Evolutionary conservation across 106 monocot species (phyloP), one percentile per base, ranked within the genome.

Genomic region (Dendrobium chrysotoxum): DNA sequence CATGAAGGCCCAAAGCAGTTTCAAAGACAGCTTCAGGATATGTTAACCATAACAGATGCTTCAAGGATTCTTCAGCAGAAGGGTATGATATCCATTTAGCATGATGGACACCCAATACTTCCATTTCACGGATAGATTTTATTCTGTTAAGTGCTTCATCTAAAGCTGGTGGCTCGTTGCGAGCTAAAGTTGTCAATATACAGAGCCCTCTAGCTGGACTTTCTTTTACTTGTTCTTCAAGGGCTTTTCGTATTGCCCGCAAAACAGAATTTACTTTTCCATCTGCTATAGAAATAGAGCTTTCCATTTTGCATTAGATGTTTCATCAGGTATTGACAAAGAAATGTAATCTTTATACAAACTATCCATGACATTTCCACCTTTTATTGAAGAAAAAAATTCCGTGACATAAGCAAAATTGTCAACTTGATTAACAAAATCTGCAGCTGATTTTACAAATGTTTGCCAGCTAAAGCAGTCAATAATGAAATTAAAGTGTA

Each of bases 41-140:
- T 31, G 95, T 86, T 75, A 99, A 78, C 99, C 99, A 99, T 23
- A 99, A 81, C 5, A 99, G 89, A 90, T 99, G 99, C 82, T 93
- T 99, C 42, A 95, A 81, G 74, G 93, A 90, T 80, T 99, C 99
- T 84, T 99, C 93, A 53, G 99, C 85, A 79, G 95, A 90, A 70
- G 95, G 95, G 77, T 86, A 88, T 42, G 75, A 75, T 71, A 86
- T 86, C 79, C 80, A 84, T 53, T 46, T 72, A 71, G 75, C 83
- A 82, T 83, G 82, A 85, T 90, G 83, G 79, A 65, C 72, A 55
- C 84, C 84, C 5, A 50, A 76, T 75, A 99, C 79, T 87, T 99
- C 95, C 81, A 87, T 81, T 81, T 95, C 93, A 40, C 99, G 89
- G 10, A 88, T 91, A 23, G 78, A 30, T 85, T 95, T 99, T 82